phyloP scores from a whole-genome alignment of 257 asterid species.

The Petrea volubilis region DNA sequence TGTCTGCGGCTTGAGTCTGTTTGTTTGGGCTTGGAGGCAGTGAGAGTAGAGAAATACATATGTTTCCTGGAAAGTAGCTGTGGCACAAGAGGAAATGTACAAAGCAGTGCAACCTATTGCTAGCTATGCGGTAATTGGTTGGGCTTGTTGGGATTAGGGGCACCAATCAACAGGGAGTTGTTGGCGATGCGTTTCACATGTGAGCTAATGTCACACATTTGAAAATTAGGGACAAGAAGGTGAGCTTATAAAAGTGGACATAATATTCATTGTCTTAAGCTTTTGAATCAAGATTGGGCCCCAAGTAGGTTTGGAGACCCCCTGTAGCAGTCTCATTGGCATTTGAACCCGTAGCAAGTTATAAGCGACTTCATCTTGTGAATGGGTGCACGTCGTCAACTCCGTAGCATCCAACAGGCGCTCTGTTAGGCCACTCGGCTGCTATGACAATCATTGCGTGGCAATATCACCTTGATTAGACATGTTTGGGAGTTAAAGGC shows the following conservation, averaged over 20 bases:
- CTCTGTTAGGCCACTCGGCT: background rate
- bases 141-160: constrained; percentile 10
- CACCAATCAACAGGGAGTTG: background rate
- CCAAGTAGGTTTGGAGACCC: background rate
- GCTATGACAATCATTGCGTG: background rate
- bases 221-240: background rate
- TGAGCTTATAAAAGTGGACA: background rate
- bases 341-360: background rate
- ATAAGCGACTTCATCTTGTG: background rate
- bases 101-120: constrained; percentile 1
- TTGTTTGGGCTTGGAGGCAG: background rate
- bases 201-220: background rate
- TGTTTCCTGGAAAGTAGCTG: background rate
- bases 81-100: background rate
- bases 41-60: constrained; percentile 5
- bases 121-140: background rate
- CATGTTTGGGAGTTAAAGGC: background rate
- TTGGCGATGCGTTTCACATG: background rate
- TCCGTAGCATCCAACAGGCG: background rate
- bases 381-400: background rate
- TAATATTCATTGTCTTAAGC: background rate
- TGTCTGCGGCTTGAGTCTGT: background rate
- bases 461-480: background rate
- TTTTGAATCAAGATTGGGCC: background rate
- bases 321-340: background rate